A percentile compares a stretch with the other conserved stretches of the same genome.
Conservation (phyloP, 345 rosid genomes). For the Reutealis trisperma region DNA sequence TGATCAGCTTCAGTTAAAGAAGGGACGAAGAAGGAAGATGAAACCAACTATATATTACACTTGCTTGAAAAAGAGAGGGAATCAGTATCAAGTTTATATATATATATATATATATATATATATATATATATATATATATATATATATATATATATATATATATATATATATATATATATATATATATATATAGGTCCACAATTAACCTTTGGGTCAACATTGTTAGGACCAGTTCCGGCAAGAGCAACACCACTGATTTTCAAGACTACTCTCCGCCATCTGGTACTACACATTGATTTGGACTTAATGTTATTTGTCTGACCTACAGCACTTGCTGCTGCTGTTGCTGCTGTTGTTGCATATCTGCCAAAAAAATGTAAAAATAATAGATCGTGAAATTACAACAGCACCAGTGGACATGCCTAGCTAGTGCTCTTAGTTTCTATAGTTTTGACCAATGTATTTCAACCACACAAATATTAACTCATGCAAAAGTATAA, state of each 20-base stretch:
- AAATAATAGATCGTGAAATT: conserved; percentile 2
- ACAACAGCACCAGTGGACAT: not conserved
- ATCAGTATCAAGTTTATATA: conserved; percentile 8
- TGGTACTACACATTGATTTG: conserved; percentile 52
- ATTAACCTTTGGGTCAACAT: conserved; percentile 79
- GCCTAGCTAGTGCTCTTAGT: not conserved
- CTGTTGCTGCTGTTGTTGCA: conserved; percentile 36
- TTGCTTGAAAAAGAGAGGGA: not conserved
- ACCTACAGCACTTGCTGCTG: conserved; percentile 31
- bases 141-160: no score
- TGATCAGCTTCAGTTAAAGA: not conserved
- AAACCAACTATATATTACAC: not conserved
- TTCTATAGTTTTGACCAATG: not conserved
- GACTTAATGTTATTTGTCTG: conserved; percentile 47
- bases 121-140: no score
- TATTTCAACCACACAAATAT: not conserved
- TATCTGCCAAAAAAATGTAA: conserved; percentile 39
- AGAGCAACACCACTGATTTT: conserved; percentile 92
- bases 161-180: no score
- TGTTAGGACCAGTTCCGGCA: conserved; percentile 61
- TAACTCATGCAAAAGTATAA: not conserved
- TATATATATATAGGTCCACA: conserved; percentile 25
- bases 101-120: not conserved
- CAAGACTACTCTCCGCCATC: conserved; percentile 87
- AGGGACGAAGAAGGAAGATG: not conserved